phyloP scores from a whole-genome alignment of 2,329 filamentous ascomycete species.

The Sphaerostilbella broomeana region DNA sequence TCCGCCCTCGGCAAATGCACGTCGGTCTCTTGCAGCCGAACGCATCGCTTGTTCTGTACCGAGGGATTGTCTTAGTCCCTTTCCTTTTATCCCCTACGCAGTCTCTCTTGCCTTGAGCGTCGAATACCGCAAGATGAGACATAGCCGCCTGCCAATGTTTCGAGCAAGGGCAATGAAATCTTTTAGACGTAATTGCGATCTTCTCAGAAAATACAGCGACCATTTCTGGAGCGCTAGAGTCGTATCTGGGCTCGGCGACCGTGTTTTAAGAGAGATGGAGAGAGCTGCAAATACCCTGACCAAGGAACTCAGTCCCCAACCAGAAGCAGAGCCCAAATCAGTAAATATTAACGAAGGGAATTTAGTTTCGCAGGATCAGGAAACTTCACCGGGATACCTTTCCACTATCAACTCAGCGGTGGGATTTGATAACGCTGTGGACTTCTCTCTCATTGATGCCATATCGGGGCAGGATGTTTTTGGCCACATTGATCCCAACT shows the following conservation, averaged over 20 bases:
- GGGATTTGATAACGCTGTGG: constrained; percentile 30
- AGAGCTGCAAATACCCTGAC: constrained; percentile 43
- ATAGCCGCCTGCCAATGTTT: constrained; percentile 53
- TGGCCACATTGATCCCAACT: constrained; percentile 48
- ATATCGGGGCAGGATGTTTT: constrained; percentile 48
- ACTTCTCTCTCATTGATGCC: constrained; percentile 37
- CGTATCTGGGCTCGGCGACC: constrained; percentile 48
- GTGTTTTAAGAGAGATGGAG: constrained; percentile 51
- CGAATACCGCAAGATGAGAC: constrained; percentile 57
- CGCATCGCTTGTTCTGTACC: constrained; percentile 50
- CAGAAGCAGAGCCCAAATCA: constrained; percentile 18
- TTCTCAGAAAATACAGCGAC: constrained; percentile 46
- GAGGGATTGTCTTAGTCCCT: constrained; percentile 44
- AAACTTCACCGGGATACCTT: constrained; percentile 20
- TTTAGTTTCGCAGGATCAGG: constrained; percentile 12
- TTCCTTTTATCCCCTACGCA: constrained; percentile 56
- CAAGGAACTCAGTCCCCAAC: constrained; percentile 27
- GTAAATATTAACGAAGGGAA: constrained; percentile 6
- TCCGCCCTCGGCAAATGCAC: constrained; percentile 46
- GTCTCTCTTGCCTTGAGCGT: constrained; percentile 56
- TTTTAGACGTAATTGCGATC: constrained; percentile 48
- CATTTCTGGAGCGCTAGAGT: constrained; percentile 53
- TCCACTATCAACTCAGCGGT: constrained; percentile 21
- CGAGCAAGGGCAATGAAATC: constrained; percentile 47
- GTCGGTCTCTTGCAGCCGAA: constrained; percentile 51